phyloP scores from a whole-genome alignment of 2,329 filamentous ascomycete species.

The Metarhizium sp. region DNA sequence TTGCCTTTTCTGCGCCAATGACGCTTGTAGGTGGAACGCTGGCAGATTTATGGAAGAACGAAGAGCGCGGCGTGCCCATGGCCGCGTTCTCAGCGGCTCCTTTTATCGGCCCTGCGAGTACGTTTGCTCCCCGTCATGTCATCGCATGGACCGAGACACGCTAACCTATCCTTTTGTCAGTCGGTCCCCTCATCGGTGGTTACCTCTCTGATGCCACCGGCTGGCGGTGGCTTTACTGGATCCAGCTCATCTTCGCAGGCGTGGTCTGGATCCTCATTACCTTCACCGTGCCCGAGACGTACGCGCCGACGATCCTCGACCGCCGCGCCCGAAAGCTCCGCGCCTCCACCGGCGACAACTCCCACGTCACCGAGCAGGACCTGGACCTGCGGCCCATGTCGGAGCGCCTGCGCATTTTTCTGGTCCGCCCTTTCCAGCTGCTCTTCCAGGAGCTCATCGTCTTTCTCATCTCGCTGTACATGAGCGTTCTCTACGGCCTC shows the following conservation, averaged over 20 bases:
- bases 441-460: slow-evolving; percentile 80
- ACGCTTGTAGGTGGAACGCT: slow-evolving; percentile 76
- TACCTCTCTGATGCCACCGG: slow-evolving; percentile 60
- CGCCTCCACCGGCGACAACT: slow-evolving; percentile 54
- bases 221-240: slow-evolving; percentile 82
- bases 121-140: not conserved
- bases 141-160: not conserved
- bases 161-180: slow-evolving; percentile 12
- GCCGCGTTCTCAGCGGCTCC: slow-evolving; percentile 76
- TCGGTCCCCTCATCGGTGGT: slow-evolving; percentile 68
- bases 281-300: slow-evolving; percentile 87
- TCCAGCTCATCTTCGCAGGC: slow-evolving; percentile 68
- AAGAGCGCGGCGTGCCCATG: slow-evolving; percentile 81
- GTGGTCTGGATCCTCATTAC: slow-evolving; percentile 66
- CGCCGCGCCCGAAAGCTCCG: slow-evolving; percentile 46
- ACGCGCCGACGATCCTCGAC: slow-evolving; percentile 46
- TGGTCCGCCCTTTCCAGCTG: slow-evolving; percentile 76
- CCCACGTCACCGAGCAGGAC: slow-evolving; percentile 71
- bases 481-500: slow-evolving; percentile 70
- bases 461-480: slow-evolving; percentile 74
- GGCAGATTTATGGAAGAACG: slow-evolving; percentile 74
- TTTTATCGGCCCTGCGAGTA: slow-evolving; percentile 63
- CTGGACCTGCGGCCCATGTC: slow-evolving; percentile 61
- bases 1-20: slow-evolving; percentile 60
- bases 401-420: slow-evolving; percentile 63